Conservation (phyloP, 1,284 basidiomycete genomes). For the Spongispora temasekensis region DNA sequence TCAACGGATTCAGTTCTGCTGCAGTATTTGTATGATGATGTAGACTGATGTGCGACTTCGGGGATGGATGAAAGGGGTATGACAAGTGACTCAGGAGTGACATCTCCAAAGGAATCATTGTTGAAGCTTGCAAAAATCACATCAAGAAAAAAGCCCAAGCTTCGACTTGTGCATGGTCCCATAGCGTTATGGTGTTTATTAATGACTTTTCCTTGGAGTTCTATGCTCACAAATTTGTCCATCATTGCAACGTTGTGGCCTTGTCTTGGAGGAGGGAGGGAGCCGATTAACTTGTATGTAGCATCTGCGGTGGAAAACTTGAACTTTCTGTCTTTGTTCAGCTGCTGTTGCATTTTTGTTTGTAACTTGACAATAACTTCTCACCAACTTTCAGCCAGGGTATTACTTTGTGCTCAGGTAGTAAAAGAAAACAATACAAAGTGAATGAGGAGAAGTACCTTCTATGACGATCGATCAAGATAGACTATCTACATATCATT, state of each 20-base stretch:
- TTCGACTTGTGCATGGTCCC: background rate
- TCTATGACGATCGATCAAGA: background rate
- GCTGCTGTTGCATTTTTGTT: background rate
- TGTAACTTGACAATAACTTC: too few relatives aligned
- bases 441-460: background rate
- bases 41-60: background rate
- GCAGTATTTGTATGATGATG: background rate
- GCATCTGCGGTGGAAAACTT: background rate
- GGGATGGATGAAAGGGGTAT: background rate
- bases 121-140: background rate
- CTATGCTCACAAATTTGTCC: background rate
- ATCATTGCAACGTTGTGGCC: background rate
- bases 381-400: too few relatives aligned
- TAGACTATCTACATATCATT: background rate
- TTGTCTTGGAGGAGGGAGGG: background rate
- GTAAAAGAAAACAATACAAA: background rate
- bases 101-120: background rate
- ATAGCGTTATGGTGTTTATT: background rate
- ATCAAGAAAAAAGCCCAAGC: background rate
- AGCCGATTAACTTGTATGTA: background rate
- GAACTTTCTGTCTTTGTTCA: background rate
- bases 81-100: background rate
- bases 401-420: too few relatives aligned
- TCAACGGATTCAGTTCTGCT: background rate
- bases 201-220: background rate